Evolutionary conservation across 257 asterid genomes (phyloP), one percentile per base, ranked within the genome.

Genomic region (Penstemon eatonii): DNA sequence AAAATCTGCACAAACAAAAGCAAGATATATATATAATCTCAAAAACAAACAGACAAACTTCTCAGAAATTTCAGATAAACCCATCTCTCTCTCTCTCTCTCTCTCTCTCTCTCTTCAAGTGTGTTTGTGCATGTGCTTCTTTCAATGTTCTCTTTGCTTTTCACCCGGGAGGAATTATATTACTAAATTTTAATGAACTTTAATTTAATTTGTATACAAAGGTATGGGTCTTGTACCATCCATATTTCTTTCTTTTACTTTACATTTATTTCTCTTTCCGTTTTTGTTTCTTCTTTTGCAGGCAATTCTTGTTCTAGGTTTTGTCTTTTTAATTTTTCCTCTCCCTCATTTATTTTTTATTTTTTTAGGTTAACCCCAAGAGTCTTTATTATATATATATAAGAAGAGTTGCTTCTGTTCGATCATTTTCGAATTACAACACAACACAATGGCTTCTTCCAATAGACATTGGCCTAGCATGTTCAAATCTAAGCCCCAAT

Each of bases 281-380:
- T 81, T 85, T 76, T 82, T 18, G 83, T 80, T 81, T 51, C 3
- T 12, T 3, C 54, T 73, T 78, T 81, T 76, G 86, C 95, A 89
- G 94, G 96, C 80, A 90, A 79, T 86, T 92, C 90, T 71, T 89
- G 89, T 85, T 85, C 81, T 72, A 76, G 83, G 81, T 83, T 85
- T 78, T 79, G 33, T 25, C 33, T 25, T 25, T 25, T 25, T 2
- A 25, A 25, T 25, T 1, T 25, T 25, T 25, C 2, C 1, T 25
- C 33, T 25, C n/a, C 33, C 33, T 25, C 33, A 25, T 25, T 25
- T 60, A 40, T 60, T 39, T 64, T 45, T 63, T 46, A 4, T 69
- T 25, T 25, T 25, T 25, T 25, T 25, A 25, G 57, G 73, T 52
- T 69, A 80, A 59, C 52, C 38, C 47, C 46, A 25, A 25, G 33